phyloP scores from a whole-genome alignment of 768 basidiomycete genomes.

The Agrocybe chaxingu region DNA sequence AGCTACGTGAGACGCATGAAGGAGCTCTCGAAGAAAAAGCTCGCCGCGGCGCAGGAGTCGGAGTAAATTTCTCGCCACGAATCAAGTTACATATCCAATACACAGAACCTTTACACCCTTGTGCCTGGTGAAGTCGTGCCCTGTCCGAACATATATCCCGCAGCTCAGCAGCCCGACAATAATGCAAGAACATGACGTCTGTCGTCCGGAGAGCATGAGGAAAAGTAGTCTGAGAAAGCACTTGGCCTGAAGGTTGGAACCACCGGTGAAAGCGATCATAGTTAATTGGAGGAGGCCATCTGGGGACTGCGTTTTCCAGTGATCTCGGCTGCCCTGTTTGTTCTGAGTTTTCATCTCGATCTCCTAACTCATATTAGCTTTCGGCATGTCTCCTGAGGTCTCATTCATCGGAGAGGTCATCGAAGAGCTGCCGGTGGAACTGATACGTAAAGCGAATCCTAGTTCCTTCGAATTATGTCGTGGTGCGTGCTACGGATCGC shows the following conservation, averaged over 20 bases:
- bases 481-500: not conserved
- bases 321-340: no score
- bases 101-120: slow-evolving; percentile 3
- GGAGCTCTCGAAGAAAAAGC: slow-evolving; percentile 71
- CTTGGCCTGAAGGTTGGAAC: no score
- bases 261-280: no score
- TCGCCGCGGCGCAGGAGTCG: slow-evolving; percentile 33
- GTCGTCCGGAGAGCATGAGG: no score
- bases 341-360: no score
- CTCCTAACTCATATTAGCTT: not conserved
- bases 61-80: slow-evolving; percentile 11
- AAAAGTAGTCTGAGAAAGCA: no score
- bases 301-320: no score
- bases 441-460: slow-evolving; percentile 10
- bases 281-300: no score
- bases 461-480: not conserved
- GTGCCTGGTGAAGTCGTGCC: not conserved
- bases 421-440: slow-evolving; percentile 6
- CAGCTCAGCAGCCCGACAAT: no score
- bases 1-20: slow-evolving; percentile 91
- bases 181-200: no score
- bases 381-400: not conserved
- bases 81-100: slow-evolving; percentile 4
- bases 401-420: not conserved
- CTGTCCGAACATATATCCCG: no score